Conservation (phyloP, 768 basidiomycete species). For the Rhizopogon salebrosus region DNA sequence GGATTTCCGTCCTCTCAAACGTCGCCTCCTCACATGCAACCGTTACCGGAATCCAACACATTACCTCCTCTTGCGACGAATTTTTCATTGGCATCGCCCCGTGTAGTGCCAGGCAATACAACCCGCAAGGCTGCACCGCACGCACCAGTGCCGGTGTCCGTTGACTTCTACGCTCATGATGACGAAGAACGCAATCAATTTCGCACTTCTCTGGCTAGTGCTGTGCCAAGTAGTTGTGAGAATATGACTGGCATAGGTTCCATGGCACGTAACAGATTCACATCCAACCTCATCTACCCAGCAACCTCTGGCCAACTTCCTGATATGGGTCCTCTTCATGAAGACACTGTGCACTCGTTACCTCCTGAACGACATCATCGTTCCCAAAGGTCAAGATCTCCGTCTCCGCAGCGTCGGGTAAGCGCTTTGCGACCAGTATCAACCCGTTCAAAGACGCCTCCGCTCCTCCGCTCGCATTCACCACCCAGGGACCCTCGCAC, state of each 20-base stretch:
- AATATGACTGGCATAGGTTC: slow-evolving; percentile 69
- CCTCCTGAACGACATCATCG: slow-evolving; percentile 13
- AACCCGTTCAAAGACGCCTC: slow-evolving; percentile 36
- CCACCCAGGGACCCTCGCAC: slow-evolving; percentile 19
- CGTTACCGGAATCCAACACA: slow-evolving; percentile 28
- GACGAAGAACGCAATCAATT: slow-evolving; percentile 28
- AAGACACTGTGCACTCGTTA: slow-evolving; percentile 8
- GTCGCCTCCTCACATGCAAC: slow-evolving; percentile 26
- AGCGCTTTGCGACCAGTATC: slow-evolving; percentile 29
- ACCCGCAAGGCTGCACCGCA: slow-evolving; percentile 62
- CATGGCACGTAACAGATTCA: slow-evolving; percentile 20
- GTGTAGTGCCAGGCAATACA: slow-evolving; percentile 29
- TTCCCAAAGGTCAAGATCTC: slow-evolving; percentile 15
- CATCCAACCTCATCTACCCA: slow-evolving; percentile 15
- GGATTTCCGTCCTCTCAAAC: slow-evolving; percentile 8
- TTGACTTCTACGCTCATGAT: slow-evolving; percentile 36
- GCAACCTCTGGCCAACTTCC: slow-evolving; percentile 6
- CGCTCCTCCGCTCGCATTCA: slow-evolving; percentile 27
- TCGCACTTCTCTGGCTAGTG: slow-evolving; percentile 48
- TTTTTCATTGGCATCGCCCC: slow-evolving; percentile 14
- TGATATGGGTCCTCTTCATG: slow-evolving; percentile 12
- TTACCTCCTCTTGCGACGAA: slow-evolving; percentile 13
- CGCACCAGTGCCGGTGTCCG: slow-evolving; percentile 58
- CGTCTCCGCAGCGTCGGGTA: slow-evolving; percentile 18
- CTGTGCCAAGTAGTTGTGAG: slow-evolving; percentile 43